Base-by-base conservation (phyloP, 257 asterid species). In the Solanum clarkiae region DNA sequence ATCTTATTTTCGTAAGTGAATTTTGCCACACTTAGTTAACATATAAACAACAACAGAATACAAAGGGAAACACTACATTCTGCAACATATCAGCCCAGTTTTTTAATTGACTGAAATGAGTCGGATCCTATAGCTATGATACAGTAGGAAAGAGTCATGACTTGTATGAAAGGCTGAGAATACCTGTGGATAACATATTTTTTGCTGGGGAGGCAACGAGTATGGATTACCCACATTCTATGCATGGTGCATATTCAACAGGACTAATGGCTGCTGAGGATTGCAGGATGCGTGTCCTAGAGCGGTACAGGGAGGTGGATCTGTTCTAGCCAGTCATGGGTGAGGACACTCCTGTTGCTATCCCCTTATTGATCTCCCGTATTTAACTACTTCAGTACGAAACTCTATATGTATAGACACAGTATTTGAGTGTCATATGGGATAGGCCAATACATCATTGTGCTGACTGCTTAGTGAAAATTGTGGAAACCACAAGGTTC, bases 131-230 rank as follows among this genome's bases (percentile, higher is more conserved):
- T 88, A 95, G 98, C 94, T 95, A 91, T 17, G 97, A 93, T 84
- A 88, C 32, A 24, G 99, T 95, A 6, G 97, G 97, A 60, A 89
- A 92, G 81, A 88, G 97, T 87, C 99, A 95, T 80, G 99, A 92
- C 47, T 87, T 93, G 89, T 94, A 93, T 7, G 99, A 94, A 85
- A 92, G 90, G 93, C 88, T 95, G 44, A 90, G 98, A 88, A 88
- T 91, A 82, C 98, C 98, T 0, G 97, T 95, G 12, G 99, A 95
- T 80, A 95, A 94, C 90, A 87, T 95, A 22, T 94, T 95, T 87
- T 95, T 95, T 86, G 98, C 99, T 1, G 98, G 99, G 57, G 99
- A 95, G 79, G 99, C 99, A 10, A 94, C 97, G 3, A 94, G 98
- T 83, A 62, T 82, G 1, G 93, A 92, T 49, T 93, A 91, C 87